A percentile compares a stretch with the other conserved stretches of the same genome.
These are phyloP conservation scores for Clarireedia hainanense DNA, from an alignment of 2,329 filamentous ascomycete species.

Conservation along the genomic window DNA sequence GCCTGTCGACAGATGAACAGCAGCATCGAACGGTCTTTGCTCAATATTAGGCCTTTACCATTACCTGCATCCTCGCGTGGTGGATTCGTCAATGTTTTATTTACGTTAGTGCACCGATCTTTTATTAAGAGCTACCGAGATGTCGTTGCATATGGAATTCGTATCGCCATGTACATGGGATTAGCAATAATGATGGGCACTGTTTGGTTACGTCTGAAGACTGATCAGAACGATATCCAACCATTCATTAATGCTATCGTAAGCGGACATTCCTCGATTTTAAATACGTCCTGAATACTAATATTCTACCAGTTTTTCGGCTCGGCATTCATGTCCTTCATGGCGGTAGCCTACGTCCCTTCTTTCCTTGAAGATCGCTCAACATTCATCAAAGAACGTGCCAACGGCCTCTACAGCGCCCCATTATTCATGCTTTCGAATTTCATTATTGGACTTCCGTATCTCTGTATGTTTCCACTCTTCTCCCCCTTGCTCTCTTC, in stretches of 20 bases:
- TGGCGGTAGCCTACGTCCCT: constrained; percentile 80
- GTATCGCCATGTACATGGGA: constrained; percentile 72
- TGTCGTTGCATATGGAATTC: constrained; percentile 74
- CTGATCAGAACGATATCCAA: constrained; percentile 65
- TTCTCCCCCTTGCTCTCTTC: neutral
- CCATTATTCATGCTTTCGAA: constrained; percentile 68
- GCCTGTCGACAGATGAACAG: constrained; percentile 29
- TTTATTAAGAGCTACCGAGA: constrained; percentile 83
- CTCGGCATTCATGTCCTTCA: constrained; percentile 69
- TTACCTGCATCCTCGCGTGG: constrained; percentile 24
- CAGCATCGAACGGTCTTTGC: constrained; percentile 21
- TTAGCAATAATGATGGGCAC: constrained; percentile 84
- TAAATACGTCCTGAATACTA: neutral
- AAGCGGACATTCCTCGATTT: constrained; percentile 17
- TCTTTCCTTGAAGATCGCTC: constrained; percentile 72
- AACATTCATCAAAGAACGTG: constrained; percentile 68
- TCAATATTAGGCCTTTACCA: constrained; percentile 11
- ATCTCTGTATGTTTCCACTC: constrained; percentile 46
- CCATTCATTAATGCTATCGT: constrained; percentile 74
- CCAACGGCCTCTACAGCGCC: constrained; percentile 73
- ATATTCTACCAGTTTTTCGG: constrained; percentile 49
- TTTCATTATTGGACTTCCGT: constrained; percentile 75
- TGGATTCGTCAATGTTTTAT: constrained; percentile 36
- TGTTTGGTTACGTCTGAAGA: constrained; percentile 67
- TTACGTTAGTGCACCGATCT: constrained; percentile 66